phyloP scores from a whole-genome alignment of 495 filamentous ascomycete species.

The Hyaloscypha bicolor region DNA sequence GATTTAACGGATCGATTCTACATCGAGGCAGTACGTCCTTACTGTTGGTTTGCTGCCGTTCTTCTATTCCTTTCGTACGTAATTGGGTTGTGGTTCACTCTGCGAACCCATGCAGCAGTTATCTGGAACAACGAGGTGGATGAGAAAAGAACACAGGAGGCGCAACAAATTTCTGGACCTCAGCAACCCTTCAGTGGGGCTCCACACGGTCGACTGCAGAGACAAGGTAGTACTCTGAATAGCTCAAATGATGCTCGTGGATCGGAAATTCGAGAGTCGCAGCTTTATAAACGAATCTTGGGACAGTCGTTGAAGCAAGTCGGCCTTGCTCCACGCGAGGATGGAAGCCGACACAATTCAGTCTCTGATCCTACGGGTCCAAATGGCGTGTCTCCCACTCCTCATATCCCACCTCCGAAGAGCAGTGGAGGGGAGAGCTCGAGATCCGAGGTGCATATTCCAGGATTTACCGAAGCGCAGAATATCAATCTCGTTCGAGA shows the following conservation, averaged over 20 bases:
- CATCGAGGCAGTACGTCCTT: slow-evolving; percentile 85
- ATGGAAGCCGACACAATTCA: slow-evolving; percentile 49
- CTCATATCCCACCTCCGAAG: slow-evolving; percentile 76
- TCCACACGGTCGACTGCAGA: slow-evolving; percentile 26
- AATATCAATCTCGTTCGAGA: slow-evolving; percentile 79
- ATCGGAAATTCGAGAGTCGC: slow-evolving; percentile 73
- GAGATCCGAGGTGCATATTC: slow-evolving; percentile 53
- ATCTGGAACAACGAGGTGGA: slow-evolving; percentile 92
- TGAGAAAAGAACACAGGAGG: slow-evolving; percentile 68
- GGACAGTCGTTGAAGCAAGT: slow-evolving; percentile 84
- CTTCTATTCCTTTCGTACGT: slow-evolving; percentile 91
- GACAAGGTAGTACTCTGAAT: slow-evolving; percentile 24
- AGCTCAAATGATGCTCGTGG: slow-evolving; percentile 38
- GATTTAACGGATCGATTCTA: slow-evolving; percentile 87
- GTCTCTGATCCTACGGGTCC: slow-evolving; percentile 31
- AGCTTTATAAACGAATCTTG: slow-evolving; percentile 90
- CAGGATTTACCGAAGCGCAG: slow-evolving; percentile 75
- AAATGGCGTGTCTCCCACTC: slow-evolving; percentile 44
- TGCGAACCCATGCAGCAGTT: slow-evolving; percentile 92
- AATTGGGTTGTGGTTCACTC: slow-evolving; percentile 94
- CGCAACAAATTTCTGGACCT: slow-evolving; percentile 32
- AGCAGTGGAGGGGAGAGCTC: slow-evolving; percentile 43
- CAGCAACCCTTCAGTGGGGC: slow-evolving; percentile 27
- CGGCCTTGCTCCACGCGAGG: slow-evolving; percentile 58
- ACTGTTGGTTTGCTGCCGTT: slow-evolving; percentile 82